Evolutionary conservation across 208 protist species (phyloP), one percentile per base, ranked within the genome.

Genomic region (Leishmania braziliensis): DNA sequence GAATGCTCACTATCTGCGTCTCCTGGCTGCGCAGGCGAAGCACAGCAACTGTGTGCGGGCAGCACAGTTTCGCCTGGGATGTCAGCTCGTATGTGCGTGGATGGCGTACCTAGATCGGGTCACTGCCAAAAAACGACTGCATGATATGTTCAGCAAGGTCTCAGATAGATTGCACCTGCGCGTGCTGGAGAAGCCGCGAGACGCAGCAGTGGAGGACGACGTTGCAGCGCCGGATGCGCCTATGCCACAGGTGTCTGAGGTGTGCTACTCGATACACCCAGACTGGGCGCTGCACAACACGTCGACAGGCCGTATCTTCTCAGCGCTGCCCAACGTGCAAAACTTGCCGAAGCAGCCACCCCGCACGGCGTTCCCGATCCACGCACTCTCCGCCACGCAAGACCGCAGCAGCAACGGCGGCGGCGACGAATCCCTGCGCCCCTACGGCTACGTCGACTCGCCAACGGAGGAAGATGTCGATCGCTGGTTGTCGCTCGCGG

Each of bases 221-320:
- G 18, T 23, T 73, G 46, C 20, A 36, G 69, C 46, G 16, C 4
- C 65, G 75, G 51, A 20, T 51, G 69, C 53, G 14, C 23, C 76
- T 16, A 29, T 66, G 5, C 39, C 80, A 20, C 36, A 71, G 26
- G 39, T 33, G 46, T 23, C 79, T 36, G 62, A n/a, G 48, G 69
- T 94, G 39, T 84, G 78, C 77, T 97, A 90, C 85, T 93, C 90
- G 16, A 82, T 97, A 18, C 91, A 97, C 80, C 92, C 94, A 23
- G 69, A 72, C 23, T 97, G 94, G 92, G 48, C 36, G 26, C 62
- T 95, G 60, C 92, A 97, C 81, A 84, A 86, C 68, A 29, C 23
- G 58, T 88, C 83, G 9, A 97, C 94, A 0, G 90, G 87, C 6
- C 89, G 94, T 36, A 82, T 97, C 29, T 96, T 91, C 75, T 85